Percentiles rank a stretch among this genome's conserved stretches.
phyloP scores from a whole-genome alignment of 345 rosid genomes.

The Eucalyptus sp. region DNA sequence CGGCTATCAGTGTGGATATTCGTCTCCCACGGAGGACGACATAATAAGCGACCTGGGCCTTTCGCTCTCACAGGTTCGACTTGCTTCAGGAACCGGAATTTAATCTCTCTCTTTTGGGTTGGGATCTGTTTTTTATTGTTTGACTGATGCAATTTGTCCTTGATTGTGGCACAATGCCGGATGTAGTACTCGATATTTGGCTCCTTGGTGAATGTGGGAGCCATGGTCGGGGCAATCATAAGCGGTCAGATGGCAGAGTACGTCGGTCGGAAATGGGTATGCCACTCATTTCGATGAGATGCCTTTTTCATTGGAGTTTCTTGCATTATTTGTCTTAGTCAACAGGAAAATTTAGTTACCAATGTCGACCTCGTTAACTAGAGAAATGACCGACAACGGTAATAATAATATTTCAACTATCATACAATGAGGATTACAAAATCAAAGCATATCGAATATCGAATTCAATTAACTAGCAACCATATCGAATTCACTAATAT shows the following conservation, averaged over 20 bases:
- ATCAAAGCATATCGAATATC: neutral
- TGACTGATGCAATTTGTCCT: neutral
- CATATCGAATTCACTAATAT: neutral
- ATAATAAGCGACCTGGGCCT: slow-evolving; percentile 47
- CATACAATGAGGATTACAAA: neutral
- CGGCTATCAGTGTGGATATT: slow-evolving; percentile 41
- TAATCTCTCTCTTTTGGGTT: neutral
- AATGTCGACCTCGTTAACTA: neutral
- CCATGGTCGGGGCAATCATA: slow-evolving; percentile 66
- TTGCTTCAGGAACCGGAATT: neutral
- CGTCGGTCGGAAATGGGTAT: slow-evolving; percentile 72
- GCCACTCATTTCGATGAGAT: neutral
- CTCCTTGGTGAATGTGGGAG: slow-evolving; percentile 66
- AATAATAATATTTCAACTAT: neutral
- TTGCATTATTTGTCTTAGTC: neutral
- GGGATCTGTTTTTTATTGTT: neutral
- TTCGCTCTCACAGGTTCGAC: slow-evolving; percentile 42
- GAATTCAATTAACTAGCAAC: neutral
- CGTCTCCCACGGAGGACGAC: slow-evolving; percentile 50
- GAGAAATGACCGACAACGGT: neutral
- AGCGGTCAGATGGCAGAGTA: slow-evolving; percentile 73
- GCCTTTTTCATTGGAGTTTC: neutral
- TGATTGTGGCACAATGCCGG: neutral
- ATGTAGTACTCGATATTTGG: slow-evolving; percentile 56
- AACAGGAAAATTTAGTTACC: neutral